Conservation (phyloP, 345 rosid genomes). For the Hypericum perforatum region DNA sequence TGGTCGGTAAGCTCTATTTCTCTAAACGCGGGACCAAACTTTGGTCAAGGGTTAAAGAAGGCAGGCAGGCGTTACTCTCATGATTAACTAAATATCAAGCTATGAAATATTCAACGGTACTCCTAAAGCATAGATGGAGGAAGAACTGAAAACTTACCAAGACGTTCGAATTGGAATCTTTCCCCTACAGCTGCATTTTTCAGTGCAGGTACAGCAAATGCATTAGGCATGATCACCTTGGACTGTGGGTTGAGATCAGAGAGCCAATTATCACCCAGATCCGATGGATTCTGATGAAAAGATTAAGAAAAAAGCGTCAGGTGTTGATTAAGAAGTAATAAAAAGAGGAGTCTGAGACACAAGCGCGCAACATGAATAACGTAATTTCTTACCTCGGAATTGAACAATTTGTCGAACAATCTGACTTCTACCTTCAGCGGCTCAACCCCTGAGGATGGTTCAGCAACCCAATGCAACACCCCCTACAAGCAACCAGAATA, state of each 20-base stretch:
- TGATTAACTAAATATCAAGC: too few species aligned
- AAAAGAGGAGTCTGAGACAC: neutral
- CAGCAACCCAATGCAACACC: constrained; percentile 94
- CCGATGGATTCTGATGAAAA: constrained; percentile 63
- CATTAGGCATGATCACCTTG: constrained; percentile 47
- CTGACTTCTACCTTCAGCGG: constrained; percentile 84
- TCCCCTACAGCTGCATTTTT: constrained; percentile 51
- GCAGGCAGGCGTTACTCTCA: too few species aligned
- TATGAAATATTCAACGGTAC: too few species aligned
- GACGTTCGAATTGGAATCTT: constrained; percentile 83
- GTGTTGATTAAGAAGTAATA: neutral
- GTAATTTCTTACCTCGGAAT: constrained; percentile 53
- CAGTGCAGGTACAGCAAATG: constrained; percentile 56
- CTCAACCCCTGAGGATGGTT: constrained; percentile 48
- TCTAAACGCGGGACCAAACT: too few species aligned
- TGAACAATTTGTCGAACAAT: constrained; percentile 79
- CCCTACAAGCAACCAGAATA: constrained; percentile 33
- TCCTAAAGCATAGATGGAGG: neutral
- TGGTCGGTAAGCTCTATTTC: too few species aligned
- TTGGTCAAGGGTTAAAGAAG: too few species aligned
- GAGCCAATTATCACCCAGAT: constrained; percentile 66
- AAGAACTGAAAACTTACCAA: constrained; percentile 38
- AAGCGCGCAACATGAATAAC: constrained; percentile 1
- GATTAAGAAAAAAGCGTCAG: constrained; percentile 1
- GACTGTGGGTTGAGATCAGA: constrained; percentile 64